These are phyloP conservation scores for Shiraia bambusicola DNA, from an alignment of 2,329 filamentous ascomycete genomes.

Conservation along the genomic window DNA sequence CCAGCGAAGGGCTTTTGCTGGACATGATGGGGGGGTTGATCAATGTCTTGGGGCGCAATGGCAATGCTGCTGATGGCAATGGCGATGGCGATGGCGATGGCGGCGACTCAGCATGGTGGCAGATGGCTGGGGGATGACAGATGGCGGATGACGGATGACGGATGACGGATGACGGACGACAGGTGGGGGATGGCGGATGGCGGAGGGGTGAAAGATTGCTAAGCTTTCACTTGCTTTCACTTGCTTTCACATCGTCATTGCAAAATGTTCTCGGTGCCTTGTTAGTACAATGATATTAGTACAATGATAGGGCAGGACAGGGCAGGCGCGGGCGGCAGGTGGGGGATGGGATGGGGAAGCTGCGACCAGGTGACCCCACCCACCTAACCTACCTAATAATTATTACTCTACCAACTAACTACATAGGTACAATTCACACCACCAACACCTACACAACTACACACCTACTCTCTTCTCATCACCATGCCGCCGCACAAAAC, in stretches of 20 bases:
- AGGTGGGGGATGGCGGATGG: too few relatives aligned
- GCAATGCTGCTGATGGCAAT: conserved; percentile 3
- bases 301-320: too few relatives aligned
- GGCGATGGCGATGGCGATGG: conserved; percentile 2
- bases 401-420: too few relatives aligned
- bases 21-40: conserved; percentile 29
- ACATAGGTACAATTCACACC: too few relatives aligned
- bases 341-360: neutral
- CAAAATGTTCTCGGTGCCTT: neutral
- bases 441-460: conserved; percentile 1
- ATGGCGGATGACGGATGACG: too few relatives aligned
- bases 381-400: too few relatives aligned
- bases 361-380: too few relatives aligned
- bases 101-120: neutral
- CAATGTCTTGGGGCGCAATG: neutral
- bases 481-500: conserved; percentile 35
- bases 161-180: too few relatives aligned
- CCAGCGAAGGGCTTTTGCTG: conserved; percentile 23
- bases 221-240: too few relatives aligned
- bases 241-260: neutral
- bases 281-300: too few relatives aligned
- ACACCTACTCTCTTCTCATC: conserved; percentile 2
- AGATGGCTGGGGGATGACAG: too few relatives aligned
- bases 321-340: conserved; percentile 11
- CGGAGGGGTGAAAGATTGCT: too few relatives aligned